phyloP scores from a whole-genome alignment of 1,284 basidiomycete genomes.

The Rhodotorula sp. region DNA sequence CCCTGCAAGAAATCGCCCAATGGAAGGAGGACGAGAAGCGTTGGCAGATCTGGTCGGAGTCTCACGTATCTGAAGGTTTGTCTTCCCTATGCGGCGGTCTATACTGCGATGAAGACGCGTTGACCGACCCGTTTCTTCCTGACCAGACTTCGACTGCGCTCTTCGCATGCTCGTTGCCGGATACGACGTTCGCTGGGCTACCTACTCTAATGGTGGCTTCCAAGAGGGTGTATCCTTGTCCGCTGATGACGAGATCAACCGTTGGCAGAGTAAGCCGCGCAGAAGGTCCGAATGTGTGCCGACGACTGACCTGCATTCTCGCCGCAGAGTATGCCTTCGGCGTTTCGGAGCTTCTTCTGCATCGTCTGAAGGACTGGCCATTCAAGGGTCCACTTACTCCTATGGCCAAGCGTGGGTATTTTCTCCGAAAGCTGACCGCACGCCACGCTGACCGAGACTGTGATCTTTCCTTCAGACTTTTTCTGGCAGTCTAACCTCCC shows the following conservation, averaged over 20 bases:
- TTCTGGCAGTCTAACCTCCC: slow-evolving; percentile 50
- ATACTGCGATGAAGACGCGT: no score
- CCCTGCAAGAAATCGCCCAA: slow-evolving; percentile 59
- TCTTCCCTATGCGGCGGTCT: no score
- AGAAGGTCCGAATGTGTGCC: slow-evolving; percentile 53
- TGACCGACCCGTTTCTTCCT: background rate
- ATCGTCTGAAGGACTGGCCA: slow-evolving; percentile 29
- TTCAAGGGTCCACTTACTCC: slow-evolving; percentile 21
- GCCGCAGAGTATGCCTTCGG: slow-evolving; percentile 68
- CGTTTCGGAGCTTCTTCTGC: slow-evolving; percentile 50
- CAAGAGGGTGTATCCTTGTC: slow-evolving; percentile 81
- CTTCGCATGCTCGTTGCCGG: slow-evolving; percentile 48
- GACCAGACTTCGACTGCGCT: slow-evolving; percentile 60
- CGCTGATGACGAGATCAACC: slow-evolving; percentile 50
- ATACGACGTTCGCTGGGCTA: slow-evolving; percentile 78
- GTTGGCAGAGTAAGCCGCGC: slow-evolving; percentile 21
- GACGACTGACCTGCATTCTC: slow-evolving; percentile 66
- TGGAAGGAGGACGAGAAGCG: slow-evolving; percentile 53
- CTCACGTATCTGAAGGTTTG: slow-evolving; percentile 60
- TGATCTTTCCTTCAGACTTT: slow-evolving; percentile 7
- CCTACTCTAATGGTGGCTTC: slow-evolving; percentile 75
- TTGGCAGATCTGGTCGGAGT: slow-evolving; percentile 76
- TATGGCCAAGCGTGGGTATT: slow-evolving; percentile 44
- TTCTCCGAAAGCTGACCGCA: background rate
- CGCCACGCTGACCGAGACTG: background rate